phyloP scores from a whole-genome alignment of 2,329 filamentous ascomycete genomes.

The Lachnellula subtilissima region DNA sequence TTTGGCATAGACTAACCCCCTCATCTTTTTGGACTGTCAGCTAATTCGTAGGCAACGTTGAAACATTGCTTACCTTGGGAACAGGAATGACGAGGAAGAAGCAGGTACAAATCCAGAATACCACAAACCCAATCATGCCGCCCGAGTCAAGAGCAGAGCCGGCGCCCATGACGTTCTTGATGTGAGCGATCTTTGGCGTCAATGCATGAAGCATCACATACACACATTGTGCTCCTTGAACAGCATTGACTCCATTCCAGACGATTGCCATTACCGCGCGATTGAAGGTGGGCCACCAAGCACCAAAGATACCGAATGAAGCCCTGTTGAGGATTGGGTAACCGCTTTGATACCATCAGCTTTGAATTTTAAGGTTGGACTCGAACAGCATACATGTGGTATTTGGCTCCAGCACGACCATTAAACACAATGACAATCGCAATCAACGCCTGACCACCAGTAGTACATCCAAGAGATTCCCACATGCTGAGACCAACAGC shows the following conservation, averaged over 20 bases:
- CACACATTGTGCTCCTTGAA: slow-evolving; percentile 32
- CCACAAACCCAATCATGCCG: slow-evolving; percentile 38
- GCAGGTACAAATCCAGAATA: slow-evolving; percentile 39
- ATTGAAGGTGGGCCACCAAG: slow-evolving; percentile 41
- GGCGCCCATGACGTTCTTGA: slow-evolving; percentile 37
- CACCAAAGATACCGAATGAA: slow-evolving; percentile 41
- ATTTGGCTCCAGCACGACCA: slow-evolving; percentile 39
- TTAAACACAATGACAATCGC: slow-evolving; percentile 39
- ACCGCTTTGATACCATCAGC: slow-evolving; percentile 12
- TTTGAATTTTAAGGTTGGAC: not conserved
- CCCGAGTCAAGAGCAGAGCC: slow-evolving; percentile 38
- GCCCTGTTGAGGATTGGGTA: slow-evolving; percentile 40
- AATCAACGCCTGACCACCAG: slow-evolving; percentile 39
- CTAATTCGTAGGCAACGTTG: slow-evolving; percentile 7
- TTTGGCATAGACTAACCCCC: slow-evolving; percentile 33
- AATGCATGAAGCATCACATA: slow-evolving; percentile 40
- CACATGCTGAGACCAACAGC: slow-evolving; percentile 44
- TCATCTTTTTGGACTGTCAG: slow-evolving; percentile 27
- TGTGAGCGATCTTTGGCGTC: slow-evolving; percentile 36
- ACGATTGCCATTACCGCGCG: slow-evolving; percentile 42
- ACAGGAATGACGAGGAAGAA: slow-evolving; percentile 37
- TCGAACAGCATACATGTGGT: slow-evolving; percentile 33
- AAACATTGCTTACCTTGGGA: slow-evolving; percentile 25
- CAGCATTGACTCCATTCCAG: slow-evolving; percentile 40
- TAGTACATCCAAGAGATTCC: slow-evolving; percentile 40